Evolutionary conservation across 1,284 basidiomycete species (phyloP), one percentile per base, ranked within the genome.

Genomic region (Microbotryum lychnidis-dioicae): DNA sequence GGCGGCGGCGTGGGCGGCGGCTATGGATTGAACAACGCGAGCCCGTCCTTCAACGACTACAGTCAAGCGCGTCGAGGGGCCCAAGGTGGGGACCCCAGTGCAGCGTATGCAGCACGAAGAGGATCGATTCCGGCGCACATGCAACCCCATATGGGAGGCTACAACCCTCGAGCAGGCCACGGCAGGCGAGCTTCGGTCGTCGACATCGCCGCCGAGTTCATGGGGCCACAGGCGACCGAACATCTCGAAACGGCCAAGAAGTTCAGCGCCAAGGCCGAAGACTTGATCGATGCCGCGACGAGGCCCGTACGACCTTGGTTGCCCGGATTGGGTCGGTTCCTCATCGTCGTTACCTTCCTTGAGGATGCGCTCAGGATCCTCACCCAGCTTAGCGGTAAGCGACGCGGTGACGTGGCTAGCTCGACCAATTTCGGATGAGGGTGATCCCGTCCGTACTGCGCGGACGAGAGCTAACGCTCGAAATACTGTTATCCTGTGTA

Each of bases 281-380:
- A 99, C 77, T 79, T 85, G 68, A 83, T 97, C 73, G 96, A 97
- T 76, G 85, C 87, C 68, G 87, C 89, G 78, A 86, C 91, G 8
- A 91, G 97, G 74, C 94, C 96, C 33, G 81, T 97, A 77, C 87
- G 88, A 76, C 96, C 96, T 56, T 87, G 94, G 76, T 82, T 99
- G 71, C 94, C 96, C 33, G 87, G 91, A 55, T 86, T 97, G 75
- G 96, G 92, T 65, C 84, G 96, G 69, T 97, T 97, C 78, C 79
- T 99, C 68, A 98, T 98, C 76, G 91, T 99, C 59, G 91, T 96
- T 50, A 99, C 94, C 6, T 99, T 99, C 79, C 79, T 94, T 75
- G 94, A 99, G 80, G 94, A 98, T 76, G 91, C 94, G 14, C 78
- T 96, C 73, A 81, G 94, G 70, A 69, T 69, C 46, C 44, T 69